Evolutionary conservation across 2,329 filamentous ascomycete species (phyloP).

Genomic region (Aspergillus udagawae): DNA sequence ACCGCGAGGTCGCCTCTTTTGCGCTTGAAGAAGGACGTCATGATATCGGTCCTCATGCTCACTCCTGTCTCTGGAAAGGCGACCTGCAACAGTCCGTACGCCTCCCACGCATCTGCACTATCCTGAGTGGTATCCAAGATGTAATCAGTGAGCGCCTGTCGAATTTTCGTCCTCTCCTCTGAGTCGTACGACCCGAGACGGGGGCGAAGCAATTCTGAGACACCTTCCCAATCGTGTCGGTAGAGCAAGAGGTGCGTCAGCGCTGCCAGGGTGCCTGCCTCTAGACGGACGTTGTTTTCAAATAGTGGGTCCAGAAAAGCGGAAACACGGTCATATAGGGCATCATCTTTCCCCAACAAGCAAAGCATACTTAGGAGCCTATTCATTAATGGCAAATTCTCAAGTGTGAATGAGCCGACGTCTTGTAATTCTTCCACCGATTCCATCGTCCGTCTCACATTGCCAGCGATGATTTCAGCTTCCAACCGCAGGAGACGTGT

Average conservation of each 20-base stretch:
- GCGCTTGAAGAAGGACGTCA: conserved; percentile 77
- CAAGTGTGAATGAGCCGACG: conserved; percentile 52
- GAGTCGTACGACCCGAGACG: conserved; percentile 40
- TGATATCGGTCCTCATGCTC: conserved; percentile 64
- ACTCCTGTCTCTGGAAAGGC: conserved; percentile 62
- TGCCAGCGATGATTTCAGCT: conserved; percentile 67
- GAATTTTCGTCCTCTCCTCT: conserved; percentile 63
- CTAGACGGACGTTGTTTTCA: conserved; percentile 64
- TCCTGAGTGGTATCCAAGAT: conserved; percentile 59
- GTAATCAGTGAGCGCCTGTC: conserved; percentile 63
- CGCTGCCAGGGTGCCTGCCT: conserved; percentile 68
- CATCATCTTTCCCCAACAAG: conserved; percentile 45
- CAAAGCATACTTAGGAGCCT: conserved; percentile 68
- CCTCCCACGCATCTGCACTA: conserved; percentile 60
- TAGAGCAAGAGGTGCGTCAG: conserved; percentile 71
- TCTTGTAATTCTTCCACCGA: conserved; percentile 52
- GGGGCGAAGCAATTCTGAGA: conserved; percentile 77
- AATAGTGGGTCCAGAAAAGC: conserved; percentile 70
- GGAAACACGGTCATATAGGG: conserved; percentile 67
- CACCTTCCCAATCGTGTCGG: conserved; percentile 71
- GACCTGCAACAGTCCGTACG: conserved; percentile 56
- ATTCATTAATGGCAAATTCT: conserved; percentile 64
- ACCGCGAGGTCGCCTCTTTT: conserved; percentile 78
- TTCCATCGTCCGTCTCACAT: conserved; percentile 59
- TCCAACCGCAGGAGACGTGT: conserved; percentile 73